Conservation (phyloP, 129 eudicot genomes). For the Arctium minus region DNA sequence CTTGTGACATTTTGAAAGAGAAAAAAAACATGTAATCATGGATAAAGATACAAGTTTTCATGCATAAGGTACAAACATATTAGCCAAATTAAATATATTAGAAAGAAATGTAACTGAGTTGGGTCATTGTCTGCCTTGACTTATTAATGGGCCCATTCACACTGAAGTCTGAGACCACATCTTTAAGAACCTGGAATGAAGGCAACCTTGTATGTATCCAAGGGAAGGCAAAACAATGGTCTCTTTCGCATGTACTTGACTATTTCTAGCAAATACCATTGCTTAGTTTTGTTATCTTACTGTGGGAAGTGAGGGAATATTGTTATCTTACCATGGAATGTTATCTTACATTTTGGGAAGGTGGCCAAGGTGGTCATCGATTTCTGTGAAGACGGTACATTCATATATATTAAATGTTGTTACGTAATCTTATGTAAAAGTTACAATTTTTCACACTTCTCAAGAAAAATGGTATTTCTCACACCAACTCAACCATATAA, state of each 20-base stretch:
- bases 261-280: background rate
- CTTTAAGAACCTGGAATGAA: slow-evolving; percentile 3
- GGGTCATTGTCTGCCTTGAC: slow-evolving; percentile 6
- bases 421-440: too few species aligned
- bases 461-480: too few species aligned
- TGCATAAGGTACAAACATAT: background rate
- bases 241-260: background rate
- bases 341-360: too few species aligned
- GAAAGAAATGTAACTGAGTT: slow-evolving; percentile 1
- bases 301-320: too few species aligned
- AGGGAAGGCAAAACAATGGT: slow-evolving; percentile 23
- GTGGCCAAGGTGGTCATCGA: too few species aligned
- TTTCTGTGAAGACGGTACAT: too few species aligned
- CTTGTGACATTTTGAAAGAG: background rate
- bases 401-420: too few species aligned
- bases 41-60: background rate
- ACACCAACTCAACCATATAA: too few species aligned
- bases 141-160: slow-evolving; percentile 23
- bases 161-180: slow-evolving; percentile 18
- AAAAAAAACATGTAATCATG: background rate
- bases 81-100: background rate
- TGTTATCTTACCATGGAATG: too few species aligned
- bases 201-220: slow-evolving; percentile 21
- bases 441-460: too few species aligned
- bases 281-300: background rate